Conservation (phyloP, 331 rosid species). For the Pyracantha coccinea region DNA sequence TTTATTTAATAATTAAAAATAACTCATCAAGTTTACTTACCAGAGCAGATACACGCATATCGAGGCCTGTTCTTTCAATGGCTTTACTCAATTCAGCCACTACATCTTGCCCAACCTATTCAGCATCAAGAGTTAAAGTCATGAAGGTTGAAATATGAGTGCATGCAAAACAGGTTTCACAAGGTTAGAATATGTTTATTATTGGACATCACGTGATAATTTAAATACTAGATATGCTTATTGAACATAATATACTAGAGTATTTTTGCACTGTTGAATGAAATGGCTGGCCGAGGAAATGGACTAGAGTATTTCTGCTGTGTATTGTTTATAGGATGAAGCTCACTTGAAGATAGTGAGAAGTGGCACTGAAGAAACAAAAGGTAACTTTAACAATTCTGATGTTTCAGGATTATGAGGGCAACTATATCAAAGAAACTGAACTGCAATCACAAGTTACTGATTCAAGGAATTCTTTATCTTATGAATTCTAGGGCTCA, state of each 20-base stretch:
- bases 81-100: slow-evolving; percentile 42
- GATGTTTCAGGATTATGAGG: not conserved
- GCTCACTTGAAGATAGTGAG: not conserved
- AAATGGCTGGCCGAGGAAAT: not conserved
- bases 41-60: slow-evolving; percentile 47
- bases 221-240: not conserved
- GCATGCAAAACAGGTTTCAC: not conserved
- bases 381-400: not conserved
- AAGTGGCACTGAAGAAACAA: not conserved
- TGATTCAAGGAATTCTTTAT: not conserved
- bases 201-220: not conserved
- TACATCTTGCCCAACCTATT: slow-evolving; percentile 44
- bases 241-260: not conserved
- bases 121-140: not conserved
- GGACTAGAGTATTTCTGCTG: not conserved
- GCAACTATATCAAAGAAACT: not conserved
- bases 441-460: not conserved
- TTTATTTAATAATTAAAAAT: not conserved
- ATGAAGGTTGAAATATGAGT: not conserved
- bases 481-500: not conserved
- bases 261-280: not conserved
- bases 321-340: not conserved
- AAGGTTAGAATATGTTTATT: not conserved
- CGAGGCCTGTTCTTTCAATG: slow-evolving; percentile 37
- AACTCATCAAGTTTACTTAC: slow-evolving; percentile 14